phyloP scores from a whole-genome alignment of 208 protist species.

The Leishmania tropica region DNA sequence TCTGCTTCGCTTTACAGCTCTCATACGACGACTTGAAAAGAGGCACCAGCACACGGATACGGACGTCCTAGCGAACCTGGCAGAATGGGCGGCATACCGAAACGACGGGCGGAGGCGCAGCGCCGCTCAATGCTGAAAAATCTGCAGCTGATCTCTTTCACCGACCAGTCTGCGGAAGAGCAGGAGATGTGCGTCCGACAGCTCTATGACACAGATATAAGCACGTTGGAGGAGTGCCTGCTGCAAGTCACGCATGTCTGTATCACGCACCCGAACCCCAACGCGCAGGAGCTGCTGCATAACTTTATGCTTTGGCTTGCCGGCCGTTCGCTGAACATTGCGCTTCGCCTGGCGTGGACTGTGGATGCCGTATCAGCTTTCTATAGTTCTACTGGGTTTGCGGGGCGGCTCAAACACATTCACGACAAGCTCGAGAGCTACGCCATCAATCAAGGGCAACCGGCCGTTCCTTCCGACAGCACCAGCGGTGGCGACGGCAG shows the following conservation, averaged over 20 bases:
- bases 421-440: conserved; percentile 89
- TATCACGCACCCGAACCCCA: conserved; percentile 59
- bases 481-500: conserved; percentile 20
- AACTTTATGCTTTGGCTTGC: conserved; percentile 80
- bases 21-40: neutral
- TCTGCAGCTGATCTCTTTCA: conserved; percentile 48
- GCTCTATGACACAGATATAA: conserved; percentile 60
- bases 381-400: conserved; percentile 50
- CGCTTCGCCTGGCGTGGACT: conserved; percentile 78
- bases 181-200: conserved; percentile 50
- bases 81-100: conserved; percentile 7
- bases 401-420: conserved; percentile 64
- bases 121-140: conserved; percentile 60
- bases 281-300: conserved; percentile 60
- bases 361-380: conserved; percentile 68
- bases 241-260: conserved; percentile 86
- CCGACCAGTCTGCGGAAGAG: conserved; percentile 40
- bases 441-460: conserved; percentile 77
- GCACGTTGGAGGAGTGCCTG: conserved; percentile 68
- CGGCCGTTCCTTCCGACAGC: conserved; percentile 1
- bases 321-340: conserved; percentile 65
- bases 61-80: neutral
- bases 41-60: neutral
- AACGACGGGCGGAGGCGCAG: conserved; percentile 23
- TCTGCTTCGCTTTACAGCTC: neutral